Evolutionary conservation across 2,329 filamentous ascomycete genomes (phyloP), one percentile per base, ranked within the genome.

Genomic region (Stagonosporopsis chrysanthemi): DNA sequence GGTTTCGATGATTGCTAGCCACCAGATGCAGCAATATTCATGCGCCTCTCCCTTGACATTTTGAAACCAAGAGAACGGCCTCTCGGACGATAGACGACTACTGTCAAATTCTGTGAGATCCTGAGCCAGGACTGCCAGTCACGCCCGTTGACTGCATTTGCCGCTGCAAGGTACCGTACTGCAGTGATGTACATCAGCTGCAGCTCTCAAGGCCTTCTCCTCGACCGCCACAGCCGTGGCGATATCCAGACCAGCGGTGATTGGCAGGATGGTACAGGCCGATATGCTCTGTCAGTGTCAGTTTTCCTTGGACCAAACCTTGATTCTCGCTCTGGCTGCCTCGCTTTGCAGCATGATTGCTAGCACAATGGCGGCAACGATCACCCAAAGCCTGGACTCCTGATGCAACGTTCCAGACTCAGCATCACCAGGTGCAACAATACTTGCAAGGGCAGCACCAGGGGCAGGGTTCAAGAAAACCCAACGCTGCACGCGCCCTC

Each of bases 1-100:
- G 90, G 90, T 92, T 91, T 61, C 83, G 89, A 60, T 91, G 75
- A 84, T 22, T n/a, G 33, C 29, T 33, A 12, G 31, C 3, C 35
- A 22, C 14, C 15, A 2, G 1, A 36, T 29, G 3, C n/a, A 9
- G 46, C 12, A 43, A 39, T n/a, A 17, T 36, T 22, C n/a, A 31
- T 29, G 5, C 31, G 28, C 9, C 24, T 26, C 23, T 36, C 15
- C 19, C 17, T 29, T 43, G 22, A 50, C n/a, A 29, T 11, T 26
- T 4, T 7, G 24, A 26, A 4, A 17, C 8, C 23, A 23, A 19
- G 19, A 44, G 4, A 28, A 14, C n/a, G 15, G 14, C 31, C 31
- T 15, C 7, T 33, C 31, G 7, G 31, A 8, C 6, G 11, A 22
- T 11, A 14, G 22, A 23, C 19, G 9, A 40, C 7, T 11, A 22